Evolutionary conservation across 495 filamentous ascomycete species (phyloP).

Genomic region (Hypoxylon lienhwacheense): DNA sequence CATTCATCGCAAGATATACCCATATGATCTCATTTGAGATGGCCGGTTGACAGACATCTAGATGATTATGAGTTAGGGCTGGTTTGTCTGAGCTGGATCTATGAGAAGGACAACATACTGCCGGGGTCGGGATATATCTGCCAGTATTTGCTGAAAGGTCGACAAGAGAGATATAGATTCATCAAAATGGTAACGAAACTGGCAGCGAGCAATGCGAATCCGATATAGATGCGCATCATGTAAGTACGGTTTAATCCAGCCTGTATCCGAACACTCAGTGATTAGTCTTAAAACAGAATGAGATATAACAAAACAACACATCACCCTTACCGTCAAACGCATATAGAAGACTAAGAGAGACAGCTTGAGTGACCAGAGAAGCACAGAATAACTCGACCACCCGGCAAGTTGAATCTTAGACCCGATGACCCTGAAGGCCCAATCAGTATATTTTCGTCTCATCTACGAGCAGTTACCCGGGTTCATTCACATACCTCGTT

Average conservation of each 20-base stretch:
- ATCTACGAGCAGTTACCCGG: background rate
- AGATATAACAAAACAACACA: background rate
- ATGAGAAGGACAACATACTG: conserved; percentile 40
- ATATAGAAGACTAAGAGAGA: conserved; percentile 62
- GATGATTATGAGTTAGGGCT: background rate
- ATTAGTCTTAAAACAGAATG: background rate
- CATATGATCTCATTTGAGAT: conserved; percentile 48
- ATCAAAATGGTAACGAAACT: conserved; percentile 56
- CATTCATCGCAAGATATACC: conserved; percentile 49
- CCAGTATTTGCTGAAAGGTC: conserved; percentile 54
- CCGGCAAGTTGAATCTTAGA: conserved; percentile 61
- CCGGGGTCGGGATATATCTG: conserved; percentile 57
- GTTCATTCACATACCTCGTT: conserved; percentile 29
- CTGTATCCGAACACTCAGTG: conserved; percentile 23
- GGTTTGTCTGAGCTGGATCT: background rate
- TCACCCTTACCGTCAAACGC: conserved; percentile 54
- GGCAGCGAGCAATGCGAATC: conserved; percentile 50
- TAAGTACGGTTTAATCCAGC: conserved; percentile 50
- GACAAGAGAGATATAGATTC: conserved; percentile 56
- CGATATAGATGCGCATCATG: conserved; percentile 54
- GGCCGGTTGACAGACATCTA: conserved; percentile 54
- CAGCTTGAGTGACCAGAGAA: conserved; percentile 58
- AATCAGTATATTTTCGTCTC: conserved; percentile 6
- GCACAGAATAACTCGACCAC: conserved; percentile 58
- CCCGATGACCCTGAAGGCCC: conserved; percentile 51